Conservation (phyloP, 2,329 filamentous ascomycete species). For the Cryphonectria radicalis region DNA sequence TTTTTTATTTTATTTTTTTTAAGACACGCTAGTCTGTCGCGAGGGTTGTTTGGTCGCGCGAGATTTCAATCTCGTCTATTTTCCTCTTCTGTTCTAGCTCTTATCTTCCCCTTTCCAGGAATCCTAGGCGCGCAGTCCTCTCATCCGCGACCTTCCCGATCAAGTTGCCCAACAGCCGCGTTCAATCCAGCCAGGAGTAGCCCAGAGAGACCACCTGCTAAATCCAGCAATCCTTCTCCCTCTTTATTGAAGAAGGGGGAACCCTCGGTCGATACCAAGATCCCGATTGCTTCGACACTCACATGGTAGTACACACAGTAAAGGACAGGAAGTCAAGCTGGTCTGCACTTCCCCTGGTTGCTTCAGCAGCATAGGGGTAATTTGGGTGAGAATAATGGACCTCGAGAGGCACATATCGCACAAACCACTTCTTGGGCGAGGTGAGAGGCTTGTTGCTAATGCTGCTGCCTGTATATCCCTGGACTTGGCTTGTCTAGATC, state of each 20-base stretch:
- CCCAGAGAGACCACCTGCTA: conserved; percentile 17
- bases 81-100: conserved; percentile 20
- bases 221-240: neutral
- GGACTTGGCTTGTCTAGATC: neutral
- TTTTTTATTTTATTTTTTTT: no score
- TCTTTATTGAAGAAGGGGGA: neutral
- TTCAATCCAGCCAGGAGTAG: neutral
- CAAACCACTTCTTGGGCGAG: neutral
- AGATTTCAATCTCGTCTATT: conserved; percentile 20
- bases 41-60: conserved; percentile 1
- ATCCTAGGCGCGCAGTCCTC: conserved; percentile 17
- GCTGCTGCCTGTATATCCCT: conserved; percentile 1
- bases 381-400: neutral
- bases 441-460: neutral
- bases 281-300: neutral
- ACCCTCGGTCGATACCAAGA: neutral
- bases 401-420: neutral
- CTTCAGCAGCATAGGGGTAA: neutral
- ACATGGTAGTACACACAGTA: neutral
- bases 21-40: neutral
- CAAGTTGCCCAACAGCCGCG: conserved; percentile 23
- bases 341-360: neutral
- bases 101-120: conserved; percentile 21
- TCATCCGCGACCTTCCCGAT: conserved; percentile 25
- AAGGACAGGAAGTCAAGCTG: neutral